A percentile compares a stretch with the other conserved stretches of the same genome.
Evolutionary conservation across 345 rosid species (phyloP).

Genomic region (Angophora floribunda): DNA sequence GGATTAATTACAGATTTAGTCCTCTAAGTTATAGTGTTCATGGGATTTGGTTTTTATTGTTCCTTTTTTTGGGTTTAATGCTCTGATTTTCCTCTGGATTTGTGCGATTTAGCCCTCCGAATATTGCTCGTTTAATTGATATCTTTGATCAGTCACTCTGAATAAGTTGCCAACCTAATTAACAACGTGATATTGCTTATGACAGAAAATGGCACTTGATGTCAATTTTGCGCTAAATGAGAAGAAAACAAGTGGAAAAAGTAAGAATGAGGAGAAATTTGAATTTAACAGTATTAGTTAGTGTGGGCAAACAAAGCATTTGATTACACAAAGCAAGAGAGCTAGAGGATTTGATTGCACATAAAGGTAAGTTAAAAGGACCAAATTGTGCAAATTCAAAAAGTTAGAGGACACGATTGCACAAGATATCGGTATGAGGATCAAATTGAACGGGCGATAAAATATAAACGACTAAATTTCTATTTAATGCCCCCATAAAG

Average conservation of each 20-base stretch:
- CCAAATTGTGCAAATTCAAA: background rate
- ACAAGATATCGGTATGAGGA: background rate
- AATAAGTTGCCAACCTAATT: background rate
- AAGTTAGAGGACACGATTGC: background rate
- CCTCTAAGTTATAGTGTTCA: background rate
- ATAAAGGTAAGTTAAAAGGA: background rate
- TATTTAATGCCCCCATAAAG: background rate
- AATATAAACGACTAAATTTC: background rate
- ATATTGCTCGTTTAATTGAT: background rate
- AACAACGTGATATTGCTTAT: background rate
- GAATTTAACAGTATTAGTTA: background rate
- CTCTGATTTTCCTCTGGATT: background rate
- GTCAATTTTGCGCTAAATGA: background rate
- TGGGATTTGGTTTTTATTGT: background rate
- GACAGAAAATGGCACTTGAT: background rate
- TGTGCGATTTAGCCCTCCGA: background rate
- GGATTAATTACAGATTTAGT: background rate
- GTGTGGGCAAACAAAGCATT: background rate
- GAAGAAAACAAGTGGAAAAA: background rate
- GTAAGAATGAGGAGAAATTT: too few species aligned
- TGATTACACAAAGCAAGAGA: background rate
- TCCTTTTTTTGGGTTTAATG: background rate
- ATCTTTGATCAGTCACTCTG: background rate
- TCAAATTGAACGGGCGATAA: background rate
- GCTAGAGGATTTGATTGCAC: background rate